Percentiles rank a stretch among this genome's conserved stretches.
Evolutionary conservation across 1,284 basidiomycete species (phyloP).

Genomic region (Pyrrhoderma lamaoense): DNA sequence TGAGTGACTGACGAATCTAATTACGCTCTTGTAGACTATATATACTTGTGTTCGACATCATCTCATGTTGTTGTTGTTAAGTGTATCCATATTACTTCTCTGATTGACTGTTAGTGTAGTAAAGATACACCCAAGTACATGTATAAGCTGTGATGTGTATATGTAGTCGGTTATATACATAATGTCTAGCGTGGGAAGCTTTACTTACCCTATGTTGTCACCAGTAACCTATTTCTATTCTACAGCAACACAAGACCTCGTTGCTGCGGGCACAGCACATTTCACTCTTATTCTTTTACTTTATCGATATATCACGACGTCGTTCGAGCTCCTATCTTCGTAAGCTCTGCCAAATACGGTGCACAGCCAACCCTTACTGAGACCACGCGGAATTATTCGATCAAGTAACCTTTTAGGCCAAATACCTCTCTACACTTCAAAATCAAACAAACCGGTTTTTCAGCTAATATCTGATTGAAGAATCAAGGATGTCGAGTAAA

Average conservation of each 20-base stretch:
- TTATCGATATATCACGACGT: neutral
- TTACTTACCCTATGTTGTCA: neutral
- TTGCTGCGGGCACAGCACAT: constrained; percentile 14
- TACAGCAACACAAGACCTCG: constrained; percentile 3
- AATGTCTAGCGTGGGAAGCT: constrained; percentile 8
- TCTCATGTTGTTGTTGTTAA: no score
- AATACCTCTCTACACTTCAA: neutral
- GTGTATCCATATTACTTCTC: no score
- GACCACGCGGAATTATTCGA: no score
- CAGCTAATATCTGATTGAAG: constrained; percentile 30
- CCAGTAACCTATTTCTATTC: neutral
- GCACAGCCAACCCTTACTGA: neutral
- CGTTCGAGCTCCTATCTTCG: neutral
- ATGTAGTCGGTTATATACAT: no score
- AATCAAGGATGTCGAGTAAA: constrained; percentile 78
- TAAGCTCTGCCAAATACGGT: neutral
- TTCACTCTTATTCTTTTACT: neutral
- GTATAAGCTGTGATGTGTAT: no score
- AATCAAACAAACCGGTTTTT: neutral
- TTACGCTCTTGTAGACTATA: no score
- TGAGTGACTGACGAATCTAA: constrained; percentile 54
- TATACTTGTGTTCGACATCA: no score
- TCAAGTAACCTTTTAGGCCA: neutral
- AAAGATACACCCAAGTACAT: no score
- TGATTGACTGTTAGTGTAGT: no score